Evolutionary conservation across 73 alveolate genomes (phyloP).

Genomic region (Breviolum minutum): DNA sequence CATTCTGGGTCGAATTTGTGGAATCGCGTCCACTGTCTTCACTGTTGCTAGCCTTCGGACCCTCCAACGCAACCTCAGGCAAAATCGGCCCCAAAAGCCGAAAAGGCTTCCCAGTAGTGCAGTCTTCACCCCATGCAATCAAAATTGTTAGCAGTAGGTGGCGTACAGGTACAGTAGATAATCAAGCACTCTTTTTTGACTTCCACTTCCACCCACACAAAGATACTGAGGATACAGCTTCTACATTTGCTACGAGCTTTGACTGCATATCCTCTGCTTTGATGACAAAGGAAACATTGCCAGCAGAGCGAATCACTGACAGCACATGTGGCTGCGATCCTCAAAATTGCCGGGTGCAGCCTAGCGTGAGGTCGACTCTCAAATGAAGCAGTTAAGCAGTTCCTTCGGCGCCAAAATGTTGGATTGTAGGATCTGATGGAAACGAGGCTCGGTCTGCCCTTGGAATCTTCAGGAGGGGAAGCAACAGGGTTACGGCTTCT

Average conservation of each 20-base stretch:
- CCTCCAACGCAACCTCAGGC: neutral
- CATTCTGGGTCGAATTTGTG: too few relatives aligned
- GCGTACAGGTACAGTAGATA: too few relatives aligned
- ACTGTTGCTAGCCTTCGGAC: neutral
- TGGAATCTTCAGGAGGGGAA: neutral
- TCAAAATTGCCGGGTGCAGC: neutral
- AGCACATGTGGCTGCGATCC: constrained; percentile 6
- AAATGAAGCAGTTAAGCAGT: too few relatives aligned
- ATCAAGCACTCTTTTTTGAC: too few relatives aligned
- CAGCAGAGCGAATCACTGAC: constrained; percentile 4
- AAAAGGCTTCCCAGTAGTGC: too few relatives aligned
- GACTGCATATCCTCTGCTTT: neutral
- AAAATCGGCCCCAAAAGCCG: too few relatives aligned
- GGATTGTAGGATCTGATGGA: neutral
- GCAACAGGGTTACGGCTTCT: neutral
- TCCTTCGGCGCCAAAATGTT: too few relatives aligned
- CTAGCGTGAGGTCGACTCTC: too few relatives aligned
- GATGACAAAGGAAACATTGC: constrained; percentile 5
- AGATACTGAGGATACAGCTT: neutral
- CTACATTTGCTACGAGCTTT: neutral
- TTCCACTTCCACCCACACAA: neutral
- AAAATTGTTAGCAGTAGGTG: too few relatives aligned
- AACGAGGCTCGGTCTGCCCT: neutral
- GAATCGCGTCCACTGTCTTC: too few relatives aligned
- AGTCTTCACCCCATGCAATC: too few relatives aligned